Evolutionary conservation across 345 rosid genomes (phyloP), one percentile per base, ranked within the genome.

Genomic region (Salix arbutifolia): DNA sequence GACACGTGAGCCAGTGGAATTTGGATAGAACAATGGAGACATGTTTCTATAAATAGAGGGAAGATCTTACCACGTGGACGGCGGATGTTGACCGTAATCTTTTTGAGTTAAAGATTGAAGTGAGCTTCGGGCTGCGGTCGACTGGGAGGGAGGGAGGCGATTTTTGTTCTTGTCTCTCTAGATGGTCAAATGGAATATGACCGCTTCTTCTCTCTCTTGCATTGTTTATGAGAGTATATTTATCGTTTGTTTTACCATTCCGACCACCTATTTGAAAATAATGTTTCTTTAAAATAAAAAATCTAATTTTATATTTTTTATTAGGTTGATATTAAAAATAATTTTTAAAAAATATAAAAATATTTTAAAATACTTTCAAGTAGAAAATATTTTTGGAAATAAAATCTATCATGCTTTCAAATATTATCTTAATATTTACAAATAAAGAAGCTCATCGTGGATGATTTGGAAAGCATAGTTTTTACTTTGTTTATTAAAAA

Each of bases 31-130:
- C 35, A 18, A 69, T 2, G 4, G 44, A 46, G 26, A 18, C 65
- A 70, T 52, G 46, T 71, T 77, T 71, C 83, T 33, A 79, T 72
- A 74, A 56, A 62, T 77, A 77, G 81, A 6, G 16, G 37, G 21
- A 19, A 21, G 83, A 74, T 76, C 14, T 17, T 2, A 72, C 83
- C 86, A 78, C 76, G 81, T 83, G 84, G 79, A 80, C 83, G 84
- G 81, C 10, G 6, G 88, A 74, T 31, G 67, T 64, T 21, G 79
- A 80, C 76, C 14, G 64, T 40, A 46, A 69, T 79, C 76, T 65
- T 78, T 4, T 50, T 11, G 66, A 46, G 67, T 72, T 18, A 4
- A n/a, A 4, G 31, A 38, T 8, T 21, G 60, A 28, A 23, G 66
- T 52, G 72, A 71, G 52, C 37, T 33, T 13, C 6, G 56, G 74